Evolutionary conservation across 257 asterid species (phyloP), one percentile per base, ranked within the genome.

Genomic region (Solanum ahanhuiri): DNA sequence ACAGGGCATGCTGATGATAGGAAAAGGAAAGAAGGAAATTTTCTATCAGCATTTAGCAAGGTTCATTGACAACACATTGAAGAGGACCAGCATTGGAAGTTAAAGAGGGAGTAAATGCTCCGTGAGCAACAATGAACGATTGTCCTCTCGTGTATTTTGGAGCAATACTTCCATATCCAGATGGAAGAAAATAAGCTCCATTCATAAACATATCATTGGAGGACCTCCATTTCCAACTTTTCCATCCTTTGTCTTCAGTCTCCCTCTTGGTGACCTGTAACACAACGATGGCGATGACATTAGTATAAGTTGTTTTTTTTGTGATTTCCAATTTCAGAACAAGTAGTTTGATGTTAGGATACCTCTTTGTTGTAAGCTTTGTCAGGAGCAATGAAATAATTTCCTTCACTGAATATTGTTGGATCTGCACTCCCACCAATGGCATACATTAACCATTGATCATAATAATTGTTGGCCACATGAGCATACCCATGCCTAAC

Each of bases 221-320:
- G 2, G 95, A 92, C 48, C 98, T 94, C 99, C 99, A 94, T 90
- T 94, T 94, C 98, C 97, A 96, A 34, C 77, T 92, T 23, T 63
- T 88, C 96, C 96, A 93, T 1, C 95, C 95, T 10, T 86, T 87
- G 71, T 7, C 66, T 45, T 86, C 87, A 2, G 22, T 89, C 86
- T 94, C 97, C 88, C 98, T 89, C 86, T 95, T 94, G 0, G 98
- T 94, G 6, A 94, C 96, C 98, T 94, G 25, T 25, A 25, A 79
- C 9, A 3, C 17, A 43, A 7, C 6, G 7, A 23, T 12, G 60
- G 23, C 7, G 1, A 76, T 6, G 60, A 12, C 60, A 14, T 28
- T 25, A 25, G 15, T 45, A 4, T 25, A 25, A 25, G 25, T 79
- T 43, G 4, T 77, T 25, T 35, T 77, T 43, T 23, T 14, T 77